Conservation (phyloP, 2,329 filamentous ascomycete genomes). For the Ilyonectria mors-panacis region DNA sequence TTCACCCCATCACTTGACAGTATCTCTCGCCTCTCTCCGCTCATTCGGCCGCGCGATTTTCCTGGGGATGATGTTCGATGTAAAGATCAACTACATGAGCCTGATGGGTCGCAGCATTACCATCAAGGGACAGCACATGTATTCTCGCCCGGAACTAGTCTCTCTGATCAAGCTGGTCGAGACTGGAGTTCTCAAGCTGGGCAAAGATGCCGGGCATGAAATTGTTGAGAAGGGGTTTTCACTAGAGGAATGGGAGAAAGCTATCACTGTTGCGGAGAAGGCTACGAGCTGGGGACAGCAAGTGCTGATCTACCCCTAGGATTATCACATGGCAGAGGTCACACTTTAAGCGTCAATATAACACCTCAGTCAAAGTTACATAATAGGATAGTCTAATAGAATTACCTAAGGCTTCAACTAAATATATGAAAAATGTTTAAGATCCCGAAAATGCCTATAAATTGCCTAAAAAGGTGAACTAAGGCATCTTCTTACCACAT, state of each 20-base stretch:
- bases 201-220: constrained; percentile 33
- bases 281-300: constrained; percentile 37
- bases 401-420: no score
- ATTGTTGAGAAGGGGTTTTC: constrained; percentile 22
- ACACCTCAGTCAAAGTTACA: no score
- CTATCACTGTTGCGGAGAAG: constrained; percentile 16
- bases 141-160: constrained; percentile 25
- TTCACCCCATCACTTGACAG: constrained; percentile 23
- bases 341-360: no score
- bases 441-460: no score
- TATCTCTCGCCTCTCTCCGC: constrained; percentile 15
- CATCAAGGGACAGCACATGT: constrained; percentile 35
- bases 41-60: constrained; percentile 16
- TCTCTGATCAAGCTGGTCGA: constrained; percentile 37
- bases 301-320: no score
- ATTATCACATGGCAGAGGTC: no score
- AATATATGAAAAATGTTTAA: no score
- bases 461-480: no score
- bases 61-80: constrained; percentile 34
- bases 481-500: no score
- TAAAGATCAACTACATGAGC: constrained; percentile 32
- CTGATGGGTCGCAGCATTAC: constrained; percentile 32
- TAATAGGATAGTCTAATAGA: no score
- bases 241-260: constrained; percentile 35
- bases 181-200: constrained; percentile 29